Conservation (phyloP, 352 stramenopile genomes). For the Phytophthora podocarpi region DNA sequence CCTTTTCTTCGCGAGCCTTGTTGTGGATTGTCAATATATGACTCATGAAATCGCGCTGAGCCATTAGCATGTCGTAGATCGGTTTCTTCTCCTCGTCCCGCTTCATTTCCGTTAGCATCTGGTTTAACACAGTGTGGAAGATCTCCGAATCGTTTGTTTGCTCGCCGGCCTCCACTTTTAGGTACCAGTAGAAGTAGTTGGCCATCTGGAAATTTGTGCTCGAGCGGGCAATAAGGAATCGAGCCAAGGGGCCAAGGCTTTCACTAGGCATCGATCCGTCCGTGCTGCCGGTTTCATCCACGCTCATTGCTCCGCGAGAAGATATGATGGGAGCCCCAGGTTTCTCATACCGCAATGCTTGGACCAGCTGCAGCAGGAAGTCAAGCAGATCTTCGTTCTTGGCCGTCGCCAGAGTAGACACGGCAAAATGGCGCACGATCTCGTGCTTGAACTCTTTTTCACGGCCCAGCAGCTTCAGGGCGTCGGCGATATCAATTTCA, state of each 20-base stretch:
- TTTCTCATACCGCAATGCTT: slow-evolving; percentile 95
- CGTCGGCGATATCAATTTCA: slow-evolving; percentile 98
- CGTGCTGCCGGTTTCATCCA: slow-evolving; percentile 47
- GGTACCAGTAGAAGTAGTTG: slow-evolving; percentile 98
- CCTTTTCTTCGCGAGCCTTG: slow-evolving; percentile 91
- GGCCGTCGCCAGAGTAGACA: slow-evolving; percentile 93
- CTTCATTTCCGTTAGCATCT: slow-evolving; percentile 95
- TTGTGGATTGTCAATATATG: slow-evolving; percentile 94
- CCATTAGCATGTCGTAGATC: slow-evolving; percentile 92
- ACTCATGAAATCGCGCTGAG: slow-evolving; percentile 95
- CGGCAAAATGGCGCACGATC: slow-evolving; percentile 95
- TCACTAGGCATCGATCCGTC: slow-evolving; percentile 55
- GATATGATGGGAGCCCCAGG: slow-evolving; percentile 33
- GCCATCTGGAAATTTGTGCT: slow-evolving; percentile 95
- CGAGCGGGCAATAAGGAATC: slow-evolving; percentile 95
- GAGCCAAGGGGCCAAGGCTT: slow-evolving; percentile 79
- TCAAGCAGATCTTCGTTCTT: slow-evolving; percentile 97
- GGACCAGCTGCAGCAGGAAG: slow-evolving; percentile 98
- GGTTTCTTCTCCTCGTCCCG: slow-evolving; percentile 89
- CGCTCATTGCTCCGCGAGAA: slow-evolving; percentile 44
- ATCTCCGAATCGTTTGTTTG: slow-evolving; percentile 77
- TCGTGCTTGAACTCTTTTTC: slow-evolving; percentile 91
- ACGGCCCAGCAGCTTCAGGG: slow-evolving; percentile 96
- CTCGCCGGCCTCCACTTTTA: slow-evolving; percentile 82
- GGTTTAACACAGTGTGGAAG: slow-evolving; percentile 81